Base-by-base conservation (phyloP, 768 basidiomycete species). In the Hygrocybe punicea region DNA sequence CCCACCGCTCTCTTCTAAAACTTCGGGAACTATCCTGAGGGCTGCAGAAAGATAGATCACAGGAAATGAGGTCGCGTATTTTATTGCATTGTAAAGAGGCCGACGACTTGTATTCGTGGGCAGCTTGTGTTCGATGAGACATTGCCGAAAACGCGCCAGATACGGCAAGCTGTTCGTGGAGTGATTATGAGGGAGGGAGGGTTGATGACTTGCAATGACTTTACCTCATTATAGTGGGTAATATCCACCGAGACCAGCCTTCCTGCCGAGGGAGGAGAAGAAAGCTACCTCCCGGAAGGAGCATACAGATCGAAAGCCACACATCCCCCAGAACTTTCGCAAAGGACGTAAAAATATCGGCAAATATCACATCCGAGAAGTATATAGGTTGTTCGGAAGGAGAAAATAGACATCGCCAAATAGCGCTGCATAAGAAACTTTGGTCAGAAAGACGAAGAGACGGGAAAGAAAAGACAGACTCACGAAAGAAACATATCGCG, bases 1-100 rank as follows among this genome's bases (percentile, higher is more conserved):
- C 16, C 72, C 73, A 1, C 83, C 84, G 45, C 78, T 80, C 35
- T 75, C 66, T 51, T 77, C 73, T 24, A 78, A 73, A 6, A 86
- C 86, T n/a, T 76, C 73, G 21, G 84, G 76, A 14, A 89, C 84
- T 35, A 84, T 74, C 55, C 88, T 81, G 69, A 98, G 96, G 16
- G 91, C 88, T 17, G 96, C 95, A 59, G 93, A 95, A 33, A 99
- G 80, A 65, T 87, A 87, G 59, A 99, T 98, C 44, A 98, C 93
- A 14, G 97, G 97, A 70, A 99, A 97, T 0, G 97, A 87, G 14
- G 94, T 88, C 1, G 93, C 93, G 68, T 99, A 99, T 79, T 99
- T 99, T 58, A 95, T 67, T 0, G 95, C 96, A 69, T 98, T 99
- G 73, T 82, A 84, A 19, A 98, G 76, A 1, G 93, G 88, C 35